Base-by-base conservation (phyloP, 768 basidiomycete genomes). In the Trametopsis cervina region DNA sequence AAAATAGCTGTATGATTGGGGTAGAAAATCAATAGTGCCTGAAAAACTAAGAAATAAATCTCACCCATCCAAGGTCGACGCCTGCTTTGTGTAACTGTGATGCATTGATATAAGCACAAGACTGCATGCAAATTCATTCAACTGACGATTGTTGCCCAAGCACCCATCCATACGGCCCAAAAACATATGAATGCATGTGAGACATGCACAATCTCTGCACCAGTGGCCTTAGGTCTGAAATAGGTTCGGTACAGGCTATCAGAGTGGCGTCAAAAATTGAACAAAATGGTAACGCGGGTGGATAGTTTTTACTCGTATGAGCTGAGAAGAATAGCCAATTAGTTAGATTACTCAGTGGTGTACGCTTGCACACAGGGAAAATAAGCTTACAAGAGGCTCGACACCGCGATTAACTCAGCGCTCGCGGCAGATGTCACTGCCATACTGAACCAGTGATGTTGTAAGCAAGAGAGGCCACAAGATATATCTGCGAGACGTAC, bases 261-360 rank as follows among this genome's bases (percentile, higher is more conserved):
- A 45, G 22, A 25, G 29, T 20, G 21, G 23, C 38, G 41, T 47
- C 24, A 21, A 7, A n/a, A 42, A 23, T 29, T 20, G 24, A 47
- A 39, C 4, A 46, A 11, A 48, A 25, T 40, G 29, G 6, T 12
- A 33, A 21, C 60, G 70, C 36, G n/a, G n/a, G n/a, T n/a, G n/a
- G n/a, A n/a, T n/a, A n/a, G n/a, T n/a, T n/a, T n/a, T n/a, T 53
- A 76, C 73, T 75, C 74, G 45, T 74, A 76, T 10, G 74, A 68
- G 47, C 74, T 75, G 15, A 7, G n/a, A n/a, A n/a, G n/a, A n/a
- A n/a, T n/a, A n/a, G n/a, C n/a, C n/a, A n/a, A n/a, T n/a, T n/a
- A n/a, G n/a, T n/a, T n/a, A n/a, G n/a, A n/a, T n/a, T n/a, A n/a
- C n/a, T n/a, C n/a, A n/a, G n/a, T n/a, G n/a, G n/a, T n/a, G n/a